These are phyloP conservation scores for Tolypocladium cylindrosporum DNA, from an alignment of 2,329 filamentous ascomycete genomes.

Conservation along the genomic window DNA sequence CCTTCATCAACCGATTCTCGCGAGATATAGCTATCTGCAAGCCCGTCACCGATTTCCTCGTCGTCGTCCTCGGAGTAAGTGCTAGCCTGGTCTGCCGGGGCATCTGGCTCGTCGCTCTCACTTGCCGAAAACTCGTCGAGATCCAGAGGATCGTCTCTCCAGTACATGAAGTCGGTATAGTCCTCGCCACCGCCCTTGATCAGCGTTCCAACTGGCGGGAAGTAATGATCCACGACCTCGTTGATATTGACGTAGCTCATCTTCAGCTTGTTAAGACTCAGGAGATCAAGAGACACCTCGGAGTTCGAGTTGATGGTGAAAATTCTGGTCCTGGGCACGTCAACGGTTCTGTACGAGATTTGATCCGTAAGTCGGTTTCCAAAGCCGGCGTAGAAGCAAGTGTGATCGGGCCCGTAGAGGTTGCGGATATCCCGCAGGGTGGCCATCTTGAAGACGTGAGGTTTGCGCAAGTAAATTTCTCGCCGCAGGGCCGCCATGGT, in stretches of 20 bases:
- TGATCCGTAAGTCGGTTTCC: slow-evolving; percentile 95
- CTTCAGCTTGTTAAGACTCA: slow-evolving; percentile 89
- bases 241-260: slow-evolving; percentile 96
- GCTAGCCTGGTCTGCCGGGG: slow-evolving; percentile 32
- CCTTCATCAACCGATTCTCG: slow-evolving; percentile 34
- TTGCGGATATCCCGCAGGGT: slow-evolving; percentile 89
- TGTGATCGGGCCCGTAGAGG: slow-evolving; percentile 66
- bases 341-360: slow-evolving; percentile 88
- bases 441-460: slow-evolving; percentile 99
- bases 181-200: slow-evolving; percentile 86
- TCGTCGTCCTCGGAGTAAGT: slow-evolving; percentile 34
- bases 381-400: slow-evolving; percentile 93
- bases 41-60: slow-evolving; percentile 27
- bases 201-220: slow-evolving; percentile 80
- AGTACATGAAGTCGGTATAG: slow-evolving; percentile 95
- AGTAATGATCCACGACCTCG: slow-evolving; percentile 96
- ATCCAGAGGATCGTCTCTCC: slow-evolving; percentile 77
- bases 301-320: slow-evolving; percentile 99
- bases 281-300: slow-evolving; percentile 82
- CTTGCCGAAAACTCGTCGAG: slow-evolving; percentile 83
- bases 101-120: slow-evolving; percentile 51
- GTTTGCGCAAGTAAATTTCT: slow-evolving; percentile 91
- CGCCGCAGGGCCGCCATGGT: slow-evolving; percentile 88
- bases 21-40: slow-evolving; percentile 48
- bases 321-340: slow-evolving; percentile 87